Conservation (phyloP, 164 flowering plant species). For the Pachysandra terminalis region DNA sequence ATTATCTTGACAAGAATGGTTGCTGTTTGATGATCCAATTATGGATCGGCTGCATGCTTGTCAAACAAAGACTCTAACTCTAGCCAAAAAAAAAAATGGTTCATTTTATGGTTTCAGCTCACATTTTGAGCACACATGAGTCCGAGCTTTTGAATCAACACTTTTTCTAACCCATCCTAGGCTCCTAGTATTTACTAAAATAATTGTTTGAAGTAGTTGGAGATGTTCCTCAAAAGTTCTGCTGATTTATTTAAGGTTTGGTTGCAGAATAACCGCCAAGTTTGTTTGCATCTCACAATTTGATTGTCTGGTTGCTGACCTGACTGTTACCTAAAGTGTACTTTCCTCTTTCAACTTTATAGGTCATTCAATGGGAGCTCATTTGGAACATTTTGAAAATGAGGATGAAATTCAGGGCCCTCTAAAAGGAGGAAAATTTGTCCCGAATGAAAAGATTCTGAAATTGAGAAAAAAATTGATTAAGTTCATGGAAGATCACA, state of each 20-base stretch:
- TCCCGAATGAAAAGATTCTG: slow-evolving; percentile 50
- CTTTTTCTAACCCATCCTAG: background rate
- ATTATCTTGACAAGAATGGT: no score
- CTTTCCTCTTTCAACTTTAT: slow-evolving; percentile 9
- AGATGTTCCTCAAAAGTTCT: background rate
- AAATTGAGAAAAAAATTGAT: slow-evolving; percentile 60
- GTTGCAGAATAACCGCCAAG: background rate
- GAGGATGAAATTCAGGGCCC: slow-evolving; percentile 23
- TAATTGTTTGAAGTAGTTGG: background rate
- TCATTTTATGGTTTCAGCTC: no score
- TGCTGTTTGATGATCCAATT: no score
- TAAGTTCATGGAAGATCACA: slow-evolving; percentile 79
- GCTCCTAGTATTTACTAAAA: no score
- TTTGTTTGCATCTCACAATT: background rate
- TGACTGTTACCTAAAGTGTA: background rate
- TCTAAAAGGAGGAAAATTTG: slow-evolving; percentile 51
- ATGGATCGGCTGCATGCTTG: no score
- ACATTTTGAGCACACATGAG: no score
- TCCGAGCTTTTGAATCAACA: no score
- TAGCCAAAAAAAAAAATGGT: no score
- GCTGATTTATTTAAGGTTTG: background rate
- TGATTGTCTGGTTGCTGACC: background rate
- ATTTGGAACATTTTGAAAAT: slow-evolving; percentile 16
- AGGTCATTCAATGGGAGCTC: slow-evolving; percentile 24
- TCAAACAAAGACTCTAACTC: no score